Evolutionary conservation across 768 basidiomycete genomes (phyloP).

Genomic region (Boletellus ananas): DNA sequence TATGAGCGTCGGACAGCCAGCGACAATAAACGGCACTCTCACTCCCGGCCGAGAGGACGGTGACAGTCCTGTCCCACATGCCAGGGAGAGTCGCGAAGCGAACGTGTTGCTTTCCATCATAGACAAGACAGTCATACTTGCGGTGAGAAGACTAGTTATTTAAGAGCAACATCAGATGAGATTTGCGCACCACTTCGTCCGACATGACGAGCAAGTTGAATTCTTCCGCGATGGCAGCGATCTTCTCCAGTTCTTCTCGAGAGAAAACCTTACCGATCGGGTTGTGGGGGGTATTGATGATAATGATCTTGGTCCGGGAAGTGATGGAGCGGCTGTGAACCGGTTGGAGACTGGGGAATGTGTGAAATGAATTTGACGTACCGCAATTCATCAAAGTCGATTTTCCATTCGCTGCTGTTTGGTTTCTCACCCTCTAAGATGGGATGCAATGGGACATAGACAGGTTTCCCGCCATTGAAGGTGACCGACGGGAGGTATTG

Average conservation of each 20-base stretch:
- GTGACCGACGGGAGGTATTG: conserved; percentile 91
- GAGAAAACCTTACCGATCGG: conserved; percentile 98
- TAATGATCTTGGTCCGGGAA: conserved; percentile 88
- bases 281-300: conserved; percentile 96
- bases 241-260: conserved; percentile 72
- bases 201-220: conserved; percentile 90
- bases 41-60: conserved; percentile 95
- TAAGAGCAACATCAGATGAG: background rate
- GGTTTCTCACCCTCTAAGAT: conserved; percentile 50
- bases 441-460: conserved; percentile 94
- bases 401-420: conserved; percentile 77
- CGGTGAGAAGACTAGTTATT: background rate
- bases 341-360: conserved; percentile 2
- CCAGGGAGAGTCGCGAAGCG: conserved; percentile 93
- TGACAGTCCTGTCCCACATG: conserved; percentile 98
- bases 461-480: conserved; percentile 90
- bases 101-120: conserved; percentile 83
- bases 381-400: conserved; percentile 89
- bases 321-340: conserved; percentile 71
- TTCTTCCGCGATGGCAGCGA: conserved; percentile 86
- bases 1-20: background rate
- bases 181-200: conserved; percentile 83
- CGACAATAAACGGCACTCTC: conserved; percentile 27
- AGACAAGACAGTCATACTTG: conserved; percentile 92
- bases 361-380: conserved; percentile 24